Percentiles rank a stretch among this genome's conserved stretches.
These are phyloP conservation scores for Camptophora hylomeconis DNA, from an alignment of 2,329 filamentous ascomycete genomes.

Conservation along the genomic window DNA sequence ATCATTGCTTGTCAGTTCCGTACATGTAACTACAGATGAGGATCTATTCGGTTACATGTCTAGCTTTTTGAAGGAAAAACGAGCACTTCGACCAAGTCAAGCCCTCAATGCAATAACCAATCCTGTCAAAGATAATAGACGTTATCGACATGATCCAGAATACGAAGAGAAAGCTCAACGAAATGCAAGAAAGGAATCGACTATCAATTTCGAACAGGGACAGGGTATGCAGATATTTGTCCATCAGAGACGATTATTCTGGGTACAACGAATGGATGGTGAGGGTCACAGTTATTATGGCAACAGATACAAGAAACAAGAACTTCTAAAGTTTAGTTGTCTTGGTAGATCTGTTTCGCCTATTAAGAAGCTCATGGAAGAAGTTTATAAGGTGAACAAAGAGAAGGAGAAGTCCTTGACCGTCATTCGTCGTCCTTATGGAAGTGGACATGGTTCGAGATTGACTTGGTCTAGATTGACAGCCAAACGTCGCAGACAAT, in stretches of 20 bases:
- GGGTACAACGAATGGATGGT: conserved; percentile 9
- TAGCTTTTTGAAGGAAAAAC: conserved; percentile 11
- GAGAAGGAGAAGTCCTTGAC: conserved; percentile 15
- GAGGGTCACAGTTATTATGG: conserved; percentile 15
- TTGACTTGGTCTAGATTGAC: conserved; percentile 16
- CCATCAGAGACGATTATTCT: conserved; percentile 13
- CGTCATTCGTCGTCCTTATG: conserved; percentile 14
- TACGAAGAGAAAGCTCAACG: conserved; percentile 12
- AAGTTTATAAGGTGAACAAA: conserved; percentile 15
- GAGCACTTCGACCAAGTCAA: conserved; percentile 13
- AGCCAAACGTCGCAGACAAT: conserved; percentile 12
- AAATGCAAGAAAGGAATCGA: conserved; percentile 9
- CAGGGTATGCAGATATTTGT: conserved; percentile 16
- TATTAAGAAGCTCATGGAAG: conserved; percentile 14
- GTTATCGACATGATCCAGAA: conserved; percentile 12
- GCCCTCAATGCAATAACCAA: conserved; percentile 15
- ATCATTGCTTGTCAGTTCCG: conserved; percentile 12
- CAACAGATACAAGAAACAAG: conserved; percentile 14
- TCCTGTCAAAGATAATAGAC: conserved; percentile 9
- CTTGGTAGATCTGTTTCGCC: conserved; percentile 14
- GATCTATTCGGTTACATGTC: conserved; percentile 17
- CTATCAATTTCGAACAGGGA: conserved; percentile 17
- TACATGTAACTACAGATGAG: conserved; percentile 16
- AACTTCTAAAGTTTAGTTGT: conserved; percentile 13
- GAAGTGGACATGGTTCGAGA: conserved; percentile 11